Evolutionary conservation across 1,139 yeast genomes (phyloP).

Genomic region (Debaryomyces sp.): DNA sequence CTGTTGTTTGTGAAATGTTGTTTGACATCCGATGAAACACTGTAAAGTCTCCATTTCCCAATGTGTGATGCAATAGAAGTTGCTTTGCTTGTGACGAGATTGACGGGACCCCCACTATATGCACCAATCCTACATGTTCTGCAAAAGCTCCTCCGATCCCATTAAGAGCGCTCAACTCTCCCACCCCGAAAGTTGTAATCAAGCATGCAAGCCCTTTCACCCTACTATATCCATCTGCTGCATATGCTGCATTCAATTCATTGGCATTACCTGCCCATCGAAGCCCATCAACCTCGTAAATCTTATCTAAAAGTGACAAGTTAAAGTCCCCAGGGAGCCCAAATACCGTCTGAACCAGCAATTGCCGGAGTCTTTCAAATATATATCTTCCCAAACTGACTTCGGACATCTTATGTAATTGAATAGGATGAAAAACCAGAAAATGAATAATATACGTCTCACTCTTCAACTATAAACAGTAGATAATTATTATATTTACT

Average conservation of each 20-base stretch:
- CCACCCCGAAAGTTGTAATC: constrained; percentile 46
- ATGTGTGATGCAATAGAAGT: constrained; percentile 45
- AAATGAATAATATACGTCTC: neutral
- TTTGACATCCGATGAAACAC: constrained; percentile 56
- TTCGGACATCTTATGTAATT: constrained; percentile 29
- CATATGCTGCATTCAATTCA: constrained; percentile 46
- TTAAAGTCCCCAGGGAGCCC: constrained; percentile 49
- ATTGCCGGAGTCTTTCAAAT: constrained; percentile 46
- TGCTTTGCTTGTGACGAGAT: constrained; percentile 41
- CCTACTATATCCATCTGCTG: constrained; percentile 46
- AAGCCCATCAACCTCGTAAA: constrained; percentile 40
- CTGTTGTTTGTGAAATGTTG: constrained; percentile 67
- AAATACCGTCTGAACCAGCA: constrained; percentile 41
- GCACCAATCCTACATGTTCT: constrained; percentile 44
- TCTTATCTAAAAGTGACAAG: constrained; percentile 37
- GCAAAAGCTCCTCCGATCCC: constrained; percentile 47
- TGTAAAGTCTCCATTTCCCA: constrained; percentile 49
- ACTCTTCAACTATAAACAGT: neutral
- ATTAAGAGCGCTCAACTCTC: constrained; percentile 42
- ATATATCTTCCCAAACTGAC: constrained; percentile 45
- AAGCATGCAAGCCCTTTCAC: constrained; percentile 40
- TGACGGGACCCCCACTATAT: constrained; percentile 45
- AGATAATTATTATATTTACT: neutral
- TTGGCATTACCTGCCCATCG: constrained; percentile 48
- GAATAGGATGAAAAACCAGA: neutral